Evolutionary conservation across 176 grass and related monocot species (phyloP), one percentile per base, ranked within the genome.

Genomic region (Aegilops tauschii): DNA sequence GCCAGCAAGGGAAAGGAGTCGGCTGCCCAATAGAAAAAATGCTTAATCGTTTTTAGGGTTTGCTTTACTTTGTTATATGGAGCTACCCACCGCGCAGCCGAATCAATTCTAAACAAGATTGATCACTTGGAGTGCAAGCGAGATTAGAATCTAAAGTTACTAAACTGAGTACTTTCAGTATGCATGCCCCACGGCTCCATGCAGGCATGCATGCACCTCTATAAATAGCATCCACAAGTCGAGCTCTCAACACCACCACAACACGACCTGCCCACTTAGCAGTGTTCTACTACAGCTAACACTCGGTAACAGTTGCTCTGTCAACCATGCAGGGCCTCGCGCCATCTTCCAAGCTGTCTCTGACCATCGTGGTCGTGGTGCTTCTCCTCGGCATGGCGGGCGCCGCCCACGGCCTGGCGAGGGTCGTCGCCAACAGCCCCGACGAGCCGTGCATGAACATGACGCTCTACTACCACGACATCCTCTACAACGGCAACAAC

Each of bases 401-500:
- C 32, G 59, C 14, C 70, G 79, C 61, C 31, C 61, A 82, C 39
- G 86, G 86, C 65, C 14, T 2, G 5, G 20, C 4, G 18, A 25
- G 68, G 85, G 1, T 49, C 8, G 9, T 81, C 28, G 63, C 85
- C 18, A 87, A 10, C 36, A 72, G 4, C 78, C 23, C 32, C 30
- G 58, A 39, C 42, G 45, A 30, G 79, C 86, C 86, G 62, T 82
- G 42, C 42, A 42, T 42, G 39, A 44, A 44, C 42, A 44, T 44
- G 42, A 44, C 42, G 42, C 32, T 86, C 32, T 86, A 71, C 84
- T 86, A 61, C 76, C 84, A 86, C 76, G 84, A 86, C 84, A 86
- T 80, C 72, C 72, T 88, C 47, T 88, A 77, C 80, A 21, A 82
- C 80, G 72, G 62, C 76, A 61, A 7, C 25, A 88, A 77, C 86